Evolutionary conservation across 1,284 basidiomycete genomes (phyloP), one percentile per base, ranked within the genome.

Genomic region (Megacollybia platyphylla): DNA sequence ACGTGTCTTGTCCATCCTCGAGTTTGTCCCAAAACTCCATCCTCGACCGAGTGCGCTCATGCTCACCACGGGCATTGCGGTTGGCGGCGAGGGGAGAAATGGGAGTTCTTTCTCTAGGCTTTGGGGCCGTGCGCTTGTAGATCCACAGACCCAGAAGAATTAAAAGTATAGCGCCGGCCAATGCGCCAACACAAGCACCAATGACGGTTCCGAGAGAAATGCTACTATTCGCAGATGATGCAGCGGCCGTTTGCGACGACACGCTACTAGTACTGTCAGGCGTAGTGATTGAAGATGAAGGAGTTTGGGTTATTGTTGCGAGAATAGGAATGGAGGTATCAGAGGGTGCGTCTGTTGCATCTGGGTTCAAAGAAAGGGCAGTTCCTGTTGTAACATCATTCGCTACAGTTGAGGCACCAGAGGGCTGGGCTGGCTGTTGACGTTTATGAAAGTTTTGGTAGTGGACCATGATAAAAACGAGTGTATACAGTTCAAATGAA

Each of bases 181-280:
- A 59, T 29, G 73, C 70, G 7, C 64, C 75, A 0, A 73, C 55
- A 42, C 74, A 77, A 24, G 65, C 65, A 7, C 64, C 74, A 34
- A 77, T 58, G 15, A 73, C 71, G 4, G 72, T 70, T 46, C 63
- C 59, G 31, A 74, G 48, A 0, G 74, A 50, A 15, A 76, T 72
- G 10, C 52, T 53, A 32, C 53, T 46, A 59, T 40, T 41, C 44
- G 44, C 31, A 34, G 11, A 11, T 10, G 54, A 50, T 30, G 59
- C 50, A 4, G 52, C 44, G 10, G 58, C 44, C 9, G 50, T 40
- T 24, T 52, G 46, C 3, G 55, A 38, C 10, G 56, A 40, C 18
- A 49, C 24, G 7, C 54, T 39, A 24, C 5, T 5, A 7, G 54
- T 32, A 5, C 43, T 10, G 18, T 51, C 15, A 27, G 45, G 6